Conservation (phyloP, 2,329 filamentous ascomycete species). For the Fusarium avenaceum region DNA sequence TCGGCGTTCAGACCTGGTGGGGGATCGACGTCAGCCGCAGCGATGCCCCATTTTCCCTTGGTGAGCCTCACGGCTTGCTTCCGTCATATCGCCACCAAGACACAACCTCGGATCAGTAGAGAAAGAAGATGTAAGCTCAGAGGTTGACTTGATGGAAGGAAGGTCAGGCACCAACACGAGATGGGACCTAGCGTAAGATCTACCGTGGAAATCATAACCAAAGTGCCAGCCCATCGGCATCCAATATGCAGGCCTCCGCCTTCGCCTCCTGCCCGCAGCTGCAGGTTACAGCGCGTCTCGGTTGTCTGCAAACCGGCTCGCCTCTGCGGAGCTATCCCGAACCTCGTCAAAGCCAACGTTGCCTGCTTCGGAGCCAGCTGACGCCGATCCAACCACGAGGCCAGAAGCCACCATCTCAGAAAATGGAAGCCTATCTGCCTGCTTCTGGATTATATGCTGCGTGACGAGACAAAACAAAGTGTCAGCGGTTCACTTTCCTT, state of each 20-base stretch:
- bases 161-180: slow-evolving; percentile 36
- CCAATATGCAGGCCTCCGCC: slow-evolving; percentile 42
- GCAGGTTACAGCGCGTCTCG: slow-evolving; percentile 37
- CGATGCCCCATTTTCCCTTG: slow-evolving; percentile 23
- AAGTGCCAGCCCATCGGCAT: slow-evolving; percentile 35
- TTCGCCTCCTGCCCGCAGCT: slow-evolving; percentile 38
- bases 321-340: slow-evolving; percentile 27
- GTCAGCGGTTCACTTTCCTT: not conserved
- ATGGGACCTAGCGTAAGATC: slow-evolving; percentile 25
- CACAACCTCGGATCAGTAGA: slow-evolving; percentile 6
- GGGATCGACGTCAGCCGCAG: slow-evolving; percentile 42
- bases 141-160: not conserved
- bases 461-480: slow-evolving; percentile 4
- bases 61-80: slow-evolving; percentile 43
- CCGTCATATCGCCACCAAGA: slow-evolving; percentile 36
- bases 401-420: slow-evolving; percentile 1
- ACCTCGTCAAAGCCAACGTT: slow-evolving; percentile 30
- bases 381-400: slow-evolving; percentile 25
- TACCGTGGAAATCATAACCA: slow-evolving; percentile 29
- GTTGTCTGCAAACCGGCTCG: slow-evolving; percentile 22
- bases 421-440: not conserved
- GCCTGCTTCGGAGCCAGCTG: slow-evolving; percentile 14
- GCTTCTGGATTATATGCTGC: not conserved
- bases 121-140: not conserved
- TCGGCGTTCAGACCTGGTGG: slow-evolving; percentile 23